Evolutionary conservation across 2,329 filamentous ascomycete species (phyloP).

Genomic region (Nemania sp.): DNA sequence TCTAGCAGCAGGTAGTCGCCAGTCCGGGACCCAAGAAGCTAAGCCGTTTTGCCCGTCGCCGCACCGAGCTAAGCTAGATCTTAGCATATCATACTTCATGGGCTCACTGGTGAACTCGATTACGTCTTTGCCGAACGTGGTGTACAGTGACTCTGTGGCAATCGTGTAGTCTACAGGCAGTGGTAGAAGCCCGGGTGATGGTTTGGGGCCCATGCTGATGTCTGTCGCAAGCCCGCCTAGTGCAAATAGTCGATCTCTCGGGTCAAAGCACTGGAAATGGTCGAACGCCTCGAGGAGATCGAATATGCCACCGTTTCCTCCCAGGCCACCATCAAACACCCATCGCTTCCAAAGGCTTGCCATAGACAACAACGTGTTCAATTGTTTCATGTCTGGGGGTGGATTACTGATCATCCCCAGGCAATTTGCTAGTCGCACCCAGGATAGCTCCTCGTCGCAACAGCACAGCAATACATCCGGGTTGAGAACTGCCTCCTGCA

Average conservation of each 20-base stretch:
- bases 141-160: slow-evolving; percentile 12
- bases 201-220: background rate
- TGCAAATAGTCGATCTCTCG: slow-evolving; percentile 22
- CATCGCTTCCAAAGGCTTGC: slow-evolving; percentile 21
- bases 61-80: slow-evolving; percentile 11
- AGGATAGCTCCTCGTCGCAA: slow-evolving; percentile 17
- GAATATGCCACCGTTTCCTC: slow-evolving; percentile 17
- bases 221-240: slow-evolving; percentile 26
- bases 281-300: slow-evolving; percentile 29
- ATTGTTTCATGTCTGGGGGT: background rate
- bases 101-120: background rate
- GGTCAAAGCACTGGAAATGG: slow-evolving; percentile 19
- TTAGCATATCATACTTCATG: slow-evolving; percentile 13
- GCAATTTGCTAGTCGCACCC: slow-evolving; percentile 20
- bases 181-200: background rate
- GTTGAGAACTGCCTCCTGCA: slow-evolving; percentile 28
- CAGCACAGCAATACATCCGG: slow-evolving; percentile 19
- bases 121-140: background rate
- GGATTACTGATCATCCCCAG: slow-evolving; percentile 17
- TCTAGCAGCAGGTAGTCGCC: slow-evolving; percentile 3
- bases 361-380: slow-evolving; percentile 12
- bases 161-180: slow-evolving; percentile 12
- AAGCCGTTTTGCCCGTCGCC: background rate
- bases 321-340: slow-evolving; percentile 6
- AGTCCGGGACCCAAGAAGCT: slow-evolving; percentile 17